These are phyloP conservation scores for Cladosporium austrohemisphaericum DNA, from an alignment of 2,329 filamentous ascomycete species.

Conservation along the genomic window DNA sequence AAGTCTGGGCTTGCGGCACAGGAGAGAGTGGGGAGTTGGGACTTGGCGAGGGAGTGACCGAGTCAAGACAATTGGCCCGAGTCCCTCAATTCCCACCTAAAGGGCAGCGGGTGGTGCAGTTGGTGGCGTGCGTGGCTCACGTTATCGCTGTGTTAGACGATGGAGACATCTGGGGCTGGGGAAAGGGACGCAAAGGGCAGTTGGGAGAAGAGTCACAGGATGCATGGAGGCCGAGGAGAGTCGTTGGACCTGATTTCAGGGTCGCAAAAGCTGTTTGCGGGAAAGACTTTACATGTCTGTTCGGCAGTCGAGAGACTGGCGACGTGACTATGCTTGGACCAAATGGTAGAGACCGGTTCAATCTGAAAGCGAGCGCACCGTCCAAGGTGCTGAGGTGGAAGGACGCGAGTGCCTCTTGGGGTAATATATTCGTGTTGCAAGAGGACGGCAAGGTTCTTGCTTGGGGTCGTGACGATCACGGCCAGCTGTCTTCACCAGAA, in stretches of 20 bases:
- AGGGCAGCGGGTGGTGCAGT: slow-evolving; percentile 55
- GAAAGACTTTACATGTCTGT: slow-evolving; percentile 77
- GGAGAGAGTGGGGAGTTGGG: slow-evolving; percentile 72
- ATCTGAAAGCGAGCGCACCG: slow-evolving; percentile 46
- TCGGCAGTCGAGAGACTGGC: slow-evolving; percentile 53
- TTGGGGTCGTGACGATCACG: slow-evolving; percentile 84
- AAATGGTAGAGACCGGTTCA: slow-evolving; percentile 68
- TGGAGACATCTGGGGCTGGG: slow-evolving; percentile 84
- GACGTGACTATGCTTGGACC: slow-evolving; percentile 66
- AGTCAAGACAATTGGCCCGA: slow-evolving; percentile 37
- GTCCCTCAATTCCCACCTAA: slow-evolving; percentile 63
- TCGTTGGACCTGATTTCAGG: slow-evolving; percentile 59
- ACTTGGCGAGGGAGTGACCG: slow-evolving; percentile 43
- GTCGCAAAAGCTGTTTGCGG: slow-evolving; percentile 70
- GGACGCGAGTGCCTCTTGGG: slow-evolving; percentile 75
- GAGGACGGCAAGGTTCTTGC: slow-evolving; percentile 58
- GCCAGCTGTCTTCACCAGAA: slow-evolving; percentile 65
- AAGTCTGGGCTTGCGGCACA: slow-evolving; percentile 61
- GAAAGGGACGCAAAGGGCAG: slow-evolving; percentile 80
- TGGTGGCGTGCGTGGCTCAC: slow-evolving; percentile 76
- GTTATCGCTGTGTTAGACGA: slow-evolving; percentile 68
- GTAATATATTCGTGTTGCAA: slow-evolving; percentile 69
- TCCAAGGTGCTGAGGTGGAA: slow-evolving; percentile 55
- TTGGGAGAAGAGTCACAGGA: slow-evolving; percentile 58
- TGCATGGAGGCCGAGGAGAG: slow-evolving; percentile 58